Conservation (phyloP, 179 eudicot genomes). For the Corrigiola litoralis region DNA sequence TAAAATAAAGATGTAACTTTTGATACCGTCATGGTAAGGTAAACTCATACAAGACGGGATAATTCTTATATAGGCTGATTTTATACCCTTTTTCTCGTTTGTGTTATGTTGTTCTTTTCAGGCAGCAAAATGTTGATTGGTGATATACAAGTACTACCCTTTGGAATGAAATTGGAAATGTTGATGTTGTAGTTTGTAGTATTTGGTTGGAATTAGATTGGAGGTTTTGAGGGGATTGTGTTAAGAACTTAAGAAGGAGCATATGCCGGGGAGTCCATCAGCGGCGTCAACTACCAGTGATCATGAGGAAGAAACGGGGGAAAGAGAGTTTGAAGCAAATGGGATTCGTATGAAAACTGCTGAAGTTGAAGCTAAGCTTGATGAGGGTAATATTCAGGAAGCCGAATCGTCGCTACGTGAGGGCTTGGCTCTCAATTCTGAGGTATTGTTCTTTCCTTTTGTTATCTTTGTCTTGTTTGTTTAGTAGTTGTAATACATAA, state of each 20-base stretch:
- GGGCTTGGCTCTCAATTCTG: slow-evolving; percentile 82
- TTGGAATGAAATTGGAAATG: neutral
- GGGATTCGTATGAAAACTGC: slow-evolving; percentile 65
- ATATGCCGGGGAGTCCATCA: slow-evolving; percentile 48
- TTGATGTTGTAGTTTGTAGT: neutral
- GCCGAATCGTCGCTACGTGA: slow-evolving; percentile 90
- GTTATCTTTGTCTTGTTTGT: neutral
- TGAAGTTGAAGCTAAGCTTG: slow-evolving; percentile 77
- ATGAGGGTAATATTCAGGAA: slow-evolving; percentile 80
- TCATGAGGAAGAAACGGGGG: slow-evolving; percentile 41
- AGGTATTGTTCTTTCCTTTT: slow-evolving; percentile 38
- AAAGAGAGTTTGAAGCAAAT: slow-evolving; percentile 64
- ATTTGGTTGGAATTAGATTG: neutral
- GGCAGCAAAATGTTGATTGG: neutral
- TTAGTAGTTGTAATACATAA: neutral
- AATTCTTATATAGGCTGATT: too few relatives aligned
- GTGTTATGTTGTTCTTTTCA: neutral
- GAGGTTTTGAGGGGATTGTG: neutral
- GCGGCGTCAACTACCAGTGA: slow-evolving; percentile 24
- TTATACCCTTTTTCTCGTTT: too few relatives aligned
- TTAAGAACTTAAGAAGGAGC: neutral
- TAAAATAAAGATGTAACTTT: too few relatives aligned
- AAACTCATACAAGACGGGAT: too few relatives aligned
- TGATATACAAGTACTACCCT: neutral
- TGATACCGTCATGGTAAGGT: too few relatives aligned